Evolutionary conservation across 108 stramenopile genomes (phyloP).

Genomic region (Nitzschia putrida): DNA sequence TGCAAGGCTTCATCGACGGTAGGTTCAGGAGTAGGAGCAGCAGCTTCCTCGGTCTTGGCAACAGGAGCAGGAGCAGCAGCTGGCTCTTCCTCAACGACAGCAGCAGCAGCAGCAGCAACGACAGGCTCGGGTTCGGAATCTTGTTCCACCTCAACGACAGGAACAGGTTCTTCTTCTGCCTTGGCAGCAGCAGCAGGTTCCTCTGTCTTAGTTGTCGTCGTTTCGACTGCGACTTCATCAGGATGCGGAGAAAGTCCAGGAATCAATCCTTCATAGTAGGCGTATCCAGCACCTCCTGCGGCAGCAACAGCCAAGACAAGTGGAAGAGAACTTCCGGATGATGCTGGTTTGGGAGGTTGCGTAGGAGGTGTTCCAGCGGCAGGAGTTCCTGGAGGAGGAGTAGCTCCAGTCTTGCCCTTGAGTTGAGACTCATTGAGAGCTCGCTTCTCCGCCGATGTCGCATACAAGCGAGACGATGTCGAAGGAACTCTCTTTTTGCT

Average conservation of each 20-base stretch:
- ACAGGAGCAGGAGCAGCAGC: conserved; percentile 36
- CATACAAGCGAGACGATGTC: conserved; percentile 2
- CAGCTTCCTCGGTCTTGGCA: no score
- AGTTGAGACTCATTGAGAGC: conserved; percentile 55
- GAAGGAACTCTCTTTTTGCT: no score
- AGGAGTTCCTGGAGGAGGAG: conserved; percentile 6
- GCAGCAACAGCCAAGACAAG: conserved; percentile 24
- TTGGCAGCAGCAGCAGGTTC: conserved; percentile 7
- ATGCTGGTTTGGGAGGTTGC: conserved; percentile 18
- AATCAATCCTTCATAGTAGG: conserved; percentile 46
- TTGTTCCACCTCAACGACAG: background rate
- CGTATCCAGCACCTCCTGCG: conserved; percentile 35
- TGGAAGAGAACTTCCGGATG: background rate
- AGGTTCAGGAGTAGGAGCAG: conserved; percentile 12
- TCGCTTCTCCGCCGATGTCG: conserved; percentile 46
- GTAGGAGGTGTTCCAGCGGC: conserved; percentile 9
- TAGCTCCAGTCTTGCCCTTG: conserved; percentile 23
- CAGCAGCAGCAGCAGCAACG: conserved; percentile 9
- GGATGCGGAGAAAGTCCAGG: conserved; percentile 30
- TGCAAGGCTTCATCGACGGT: conserved; percentile 31
- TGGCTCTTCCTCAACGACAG: conserved; percentile 9
- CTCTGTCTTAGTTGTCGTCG: background rate
- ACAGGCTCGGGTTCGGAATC: background rate
- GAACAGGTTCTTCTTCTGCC: conserved; percentile 7
- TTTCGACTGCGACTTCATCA: background rate